A percentile compares a stretch with the other conserved stretches of the same genome.
phyloP scores from a whole-genome alignment of 2,329 filamentous ascomycete species.

The Davidsoniella eucalypti region DNA sequence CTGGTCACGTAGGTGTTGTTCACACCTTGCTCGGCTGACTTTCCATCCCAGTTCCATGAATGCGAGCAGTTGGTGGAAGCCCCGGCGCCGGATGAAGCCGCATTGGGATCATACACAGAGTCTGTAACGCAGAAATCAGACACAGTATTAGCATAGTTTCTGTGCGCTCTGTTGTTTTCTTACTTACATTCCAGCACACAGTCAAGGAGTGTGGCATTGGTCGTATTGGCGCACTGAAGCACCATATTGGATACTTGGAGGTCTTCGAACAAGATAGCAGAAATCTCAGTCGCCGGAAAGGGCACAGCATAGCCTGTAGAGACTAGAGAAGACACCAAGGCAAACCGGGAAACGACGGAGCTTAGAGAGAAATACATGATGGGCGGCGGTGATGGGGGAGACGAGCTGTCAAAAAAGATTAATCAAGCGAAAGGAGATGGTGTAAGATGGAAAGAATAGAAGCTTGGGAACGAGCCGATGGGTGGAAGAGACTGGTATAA shows the following conservation, averaged over 20 bases:
- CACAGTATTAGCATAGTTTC: background rate
- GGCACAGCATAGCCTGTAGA: slow-evolving; percentile 3
- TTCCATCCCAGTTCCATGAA: slow-evolving; percentile 17
- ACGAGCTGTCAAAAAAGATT: background rate
- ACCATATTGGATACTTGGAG: slow-evolving; percentile 4
- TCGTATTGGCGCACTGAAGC: background rate
- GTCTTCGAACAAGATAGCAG: background rate
- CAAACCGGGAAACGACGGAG: background rate
- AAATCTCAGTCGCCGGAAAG: too few species aligned
- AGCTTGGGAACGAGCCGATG: background rate
- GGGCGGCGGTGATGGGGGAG: background rate
- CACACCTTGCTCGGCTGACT: slow-evolving; percentile 17
- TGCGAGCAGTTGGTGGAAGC: slow-evolving; percentile 12
- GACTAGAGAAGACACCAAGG: slow-evolving; percentile 4
- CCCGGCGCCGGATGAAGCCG: background rate
- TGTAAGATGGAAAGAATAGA: background rate
- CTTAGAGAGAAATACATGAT: background rate
- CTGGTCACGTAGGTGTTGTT: slow-evolving; percentile 13
- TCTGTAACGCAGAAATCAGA: background rate
- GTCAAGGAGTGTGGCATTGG: background rate
- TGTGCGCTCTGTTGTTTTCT: background rate
- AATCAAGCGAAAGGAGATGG: background rate
- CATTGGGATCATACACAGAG: slow-evolving; percentile 7
- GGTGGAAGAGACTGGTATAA: background rate
- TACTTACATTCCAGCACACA: slow-evolving; percentile 10